These are phyloP conservation scores for Diospyros kaki DNA, from an alignment of 148 eudicot species.

Conservation along the genomic window DNA sequence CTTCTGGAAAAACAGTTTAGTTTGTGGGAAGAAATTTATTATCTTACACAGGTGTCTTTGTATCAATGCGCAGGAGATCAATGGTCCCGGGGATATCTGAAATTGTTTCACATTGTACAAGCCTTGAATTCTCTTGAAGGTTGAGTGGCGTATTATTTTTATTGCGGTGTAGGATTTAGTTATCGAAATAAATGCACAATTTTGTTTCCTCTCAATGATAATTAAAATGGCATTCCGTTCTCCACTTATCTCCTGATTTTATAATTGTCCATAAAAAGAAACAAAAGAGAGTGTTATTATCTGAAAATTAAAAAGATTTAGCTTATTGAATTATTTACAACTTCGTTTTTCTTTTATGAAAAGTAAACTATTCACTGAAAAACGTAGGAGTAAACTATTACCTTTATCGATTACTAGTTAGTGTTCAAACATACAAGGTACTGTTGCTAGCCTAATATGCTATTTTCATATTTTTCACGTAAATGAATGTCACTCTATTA, in stretches of 20 bases:
- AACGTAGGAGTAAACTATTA: too few relatives aligned
- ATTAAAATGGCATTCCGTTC: not conserved
- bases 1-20: not conserved
- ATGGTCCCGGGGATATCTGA: constrained; percentile 63
- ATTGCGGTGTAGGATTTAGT: not conserved
- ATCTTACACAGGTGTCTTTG: not conserved
- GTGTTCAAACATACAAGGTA: too few relatives aligned
- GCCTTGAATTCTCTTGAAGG: constrained; percentile 1
- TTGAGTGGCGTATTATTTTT: constrained; percentile 9
- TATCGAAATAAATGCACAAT: not conserved
- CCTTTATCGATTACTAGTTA: too few relatives aligned
- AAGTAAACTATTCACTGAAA: too few relatives aligned
- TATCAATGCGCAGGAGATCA: constrained; percentile 47
- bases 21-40: not conserved
- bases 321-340: too few relatives aligned
- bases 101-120: not conserved
- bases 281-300: too few relatives aligned
- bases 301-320: not conserved
- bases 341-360: too few relatives aligned
- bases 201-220: constrained; percentile 3
- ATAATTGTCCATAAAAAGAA: too few relatives aligned
- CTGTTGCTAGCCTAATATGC: too few relatives aligned
- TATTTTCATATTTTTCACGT: too few relatives aligned
- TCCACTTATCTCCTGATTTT: too few relatives aligned
- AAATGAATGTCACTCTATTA: too few relatives aligned